Evolutionary conservation across 2,329 filamentous ascomycete genomes (phyloP), one percentile per base, ranked within the genome.

Genomic region (Fusarium sp.): DNA sequence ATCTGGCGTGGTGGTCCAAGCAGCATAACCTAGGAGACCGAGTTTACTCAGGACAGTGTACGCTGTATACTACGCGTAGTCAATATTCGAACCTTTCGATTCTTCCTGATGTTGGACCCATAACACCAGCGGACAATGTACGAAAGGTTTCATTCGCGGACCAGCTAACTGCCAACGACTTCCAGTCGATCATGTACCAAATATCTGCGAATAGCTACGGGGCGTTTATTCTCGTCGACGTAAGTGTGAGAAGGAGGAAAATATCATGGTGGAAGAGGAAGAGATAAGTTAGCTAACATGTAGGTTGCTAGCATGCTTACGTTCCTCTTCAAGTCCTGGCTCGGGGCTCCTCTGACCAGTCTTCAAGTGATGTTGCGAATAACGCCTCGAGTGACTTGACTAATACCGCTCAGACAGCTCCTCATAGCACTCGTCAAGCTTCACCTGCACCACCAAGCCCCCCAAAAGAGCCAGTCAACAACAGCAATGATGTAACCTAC

Each of bases 111-210:
- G 45, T 28, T 7, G 68, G 72, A 3, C 51, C 66, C 23, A 64
- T 73, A 18, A 37, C 60, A 9, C 60, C 72, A 16, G 48, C 34
- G 5, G 58, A 79, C 62, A 61, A 76, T 55, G 76, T 79, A 66
- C 74, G 75, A 65, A 75, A 73, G 21, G 34, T 76, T n/a, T 72
- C 76, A 46, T 71, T 78, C 41, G 74, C 71, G n/a, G 58, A 68
- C 43, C 74, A 71, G 47, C 53, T 65, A 7, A 63, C 76, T 25
- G 69, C 69, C 40, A 70, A 71, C 13, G 73, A 77, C 32, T 72
- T 77, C 49, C 70, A 76, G 46, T 70, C 57, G 7, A 65, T 69
- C 11, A 55, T 75, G 55, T 63, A 71, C 32, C 61, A 66, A 23
- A 65, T 68, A 28, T 12, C 55, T 14, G 53, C 14, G 3, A 54